A percentile compares a stretch with the other conserved stretches of the same genome.
Evolutionary conservation across 2,329 filamentous ascomycete genomes (phyloP).

Genomic region (Fusarium camptoceras): DNA sequence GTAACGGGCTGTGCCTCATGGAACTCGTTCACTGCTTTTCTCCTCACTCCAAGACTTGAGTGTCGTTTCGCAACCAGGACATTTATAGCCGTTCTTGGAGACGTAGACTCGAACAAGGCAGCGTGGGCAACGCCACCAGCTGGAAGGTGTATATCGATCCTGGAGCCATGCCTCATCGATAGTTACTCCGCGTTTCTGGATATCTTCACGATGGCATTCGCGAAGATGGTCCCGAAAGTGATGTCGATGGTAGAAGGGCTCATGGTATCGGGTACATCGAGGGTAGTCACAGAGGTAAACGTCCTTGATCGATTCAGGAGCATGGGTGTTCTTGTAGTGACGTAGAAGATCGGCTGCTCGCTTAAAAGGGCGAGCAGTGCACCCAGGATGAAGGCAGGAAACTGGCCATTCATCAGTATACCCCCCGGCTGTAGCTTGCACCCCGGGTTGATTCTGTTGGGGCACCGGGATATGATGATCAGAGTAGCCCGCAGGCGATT

Average conservation of each 20-base stretch:
- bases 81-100: slow-evolving; percentile 57
- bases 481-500: slow-evolving; percentile 13
- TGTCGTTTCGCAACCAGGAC: slow-evolving; percentile 61
- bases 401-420: slow-evolving; percentile 49
- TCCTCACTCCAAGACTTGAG: no score
- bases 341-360: slow-evolving; percentile 66
- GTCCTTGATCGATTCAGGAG: slow-evolving; percentile 54
- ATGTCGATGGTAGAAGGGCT: slow-evolving; percentile 65
- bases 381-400: slow-evolving; percentile 56
- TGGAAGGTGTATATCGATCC: slow-evolving; percentile 52
- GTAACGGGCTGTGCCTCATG: no score
- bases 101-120: slow-evolving; percentile 62
- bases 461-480: slow-evolving; percentile 10
- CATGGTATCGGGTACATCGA: slow-evolving; percentile 57
- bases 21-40: no score
- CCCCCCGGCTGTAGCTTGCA: slow-evolving; percentile 1
- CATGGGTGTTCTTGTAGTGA: slow-evolving; percentile 63
- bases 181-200: slow-evolving; percentile 58
- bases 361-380: slow-evolving; percentile 60
- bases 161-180: slow-evolving; percentile 54
- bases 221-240: slow-evolving; percentile 69
- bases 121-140: slow-evolving; percentile 67
- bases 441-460: slow-evolving; percentile 19
- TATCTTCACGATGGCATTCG: slow-evolving; percentile 66
- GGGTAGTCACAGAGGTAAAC: slow-evolving; percentile 65